These are phyloP conservation scores for Pyricularia sp. DNA, from an alignment of 2,329 filamentous ascomycete genomes.

Conservation along the genomic window DNA sequence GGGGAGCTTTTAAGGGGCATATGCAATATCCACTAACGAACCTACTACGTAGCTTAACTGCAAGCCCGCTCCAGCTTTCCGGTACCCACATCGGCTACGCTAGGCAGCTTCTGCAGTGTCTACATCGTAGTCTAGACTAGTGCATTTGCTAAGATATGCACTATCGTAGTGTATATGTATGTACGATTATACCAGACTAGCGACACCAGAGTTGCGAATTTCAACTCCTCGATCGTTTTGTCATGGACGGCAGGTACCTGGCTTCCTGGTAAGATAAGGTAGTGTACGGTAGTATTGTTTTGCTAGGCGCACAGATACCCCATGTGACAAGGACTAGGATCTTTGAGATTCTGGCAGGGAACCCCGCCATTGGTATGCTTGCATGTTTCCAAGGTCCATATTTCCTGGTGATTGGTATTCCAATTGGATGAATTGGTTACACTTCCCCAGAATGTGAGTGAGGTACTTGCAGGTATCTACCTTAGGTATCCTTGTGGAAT, in stretches of 20 bases:
- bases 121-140: neutral
- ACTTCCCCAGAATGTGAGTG: neutral
- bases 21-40: neutral
- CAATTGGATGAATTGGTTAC: neutral
- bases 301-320: neutral
- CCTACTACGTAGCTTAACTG: neutral
- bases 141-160: too few species aligned
- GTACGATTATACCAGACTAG: too few species aligned
- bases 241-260: neutral
- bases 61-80: neutral
- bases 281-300: neutral
- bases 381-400: neutral
- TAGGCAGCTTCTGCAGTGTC: neutral
- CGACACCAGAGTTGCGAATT: too few species aligned
- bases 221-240: too few species aligned
- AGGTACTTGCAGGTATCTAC: neutral
- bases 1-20: neutral
- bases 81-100: neutral
- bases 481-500: neutral
- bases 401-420: neutral
- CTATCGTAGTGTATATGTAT: too few species aligned
- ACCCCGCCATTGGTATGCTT: neutral
- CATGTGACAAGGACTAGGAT: neutral
- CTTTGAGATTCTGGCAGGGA: neutral
- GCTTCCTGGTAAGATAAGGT: neutral